A percentile compares a stretch with the other conserved stretches of the same genome.
phyloP scores from a whole-genome alignment of 2,329 filamentous ascomycete species.

The Xylariaceae sp. region DNA sequence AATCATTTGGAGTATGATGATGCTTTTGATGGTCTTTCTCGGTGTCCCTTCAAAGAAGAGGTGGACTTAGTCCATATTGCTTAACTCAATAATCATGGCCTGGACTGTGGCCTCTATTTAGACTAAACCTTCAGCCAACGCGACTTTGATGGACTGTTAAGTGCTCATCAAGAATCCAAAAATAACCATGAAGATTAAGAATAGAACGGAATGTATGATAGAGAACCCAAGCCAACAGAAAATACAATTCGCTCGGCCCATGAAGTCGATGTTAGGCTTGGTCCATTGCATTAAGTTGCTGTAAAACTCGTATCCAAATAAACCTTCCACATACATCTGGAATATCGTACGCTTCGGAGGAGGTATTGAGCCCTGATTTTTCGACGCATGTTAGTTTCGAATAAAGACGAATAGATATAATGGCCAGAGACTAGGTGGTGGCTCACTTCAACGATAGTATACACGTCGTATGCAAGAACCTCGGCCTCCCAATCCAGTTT shows the following conservation, averaged over 20 bases:
- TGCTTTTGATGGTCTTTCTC: not conserved
- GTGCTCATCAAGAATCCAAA: slow-evolving; percentile 7
- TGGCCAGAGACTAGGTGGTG: not conserved
- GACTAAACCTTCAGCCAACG: not conserved
- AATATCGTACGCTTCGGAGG: slow-evolving; percentile 19
- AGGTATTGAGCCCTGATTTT: slow-evolving; percentile 20
- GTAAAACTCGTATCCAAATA: slow-evolving; percentile 22
- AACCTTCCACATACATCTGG: slow-evolving; percentile 23
- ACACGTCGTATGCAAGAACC: slow-evolving; percentile 26
- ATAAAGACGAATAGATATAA: not conserved
- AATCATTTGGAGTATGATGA: slow-evolving; percentile 14
- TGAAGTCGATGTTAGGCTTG: not conserved
- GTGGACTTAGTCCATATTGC: not conserved
- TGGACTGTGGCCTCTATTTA: not conserved
- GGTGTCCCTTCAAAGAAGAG: not conserved
- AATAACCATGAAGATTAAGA: slow-evolving; percentile 5
- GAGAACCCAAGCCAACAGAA: slow-evolving; percentile 15
- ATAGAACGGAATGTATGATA: slow-evolving; percentile 5
- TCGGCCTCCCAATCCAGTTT: slow-evolving; percentile 28
- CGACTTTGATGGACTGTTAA: not conserved
- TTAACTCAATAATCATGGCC: not conserved
- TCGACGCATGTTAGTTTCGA: not conserved
- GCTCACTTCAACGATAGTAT: slow-evolving; percentile 25
- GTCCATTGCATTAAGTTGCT: slow-evolving; percentile 14
- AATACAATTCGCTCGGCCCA: not conserved